Evolutionary conservation across 306 rosid genomes (phyloP).

Genomic region (Chamaecrista fasciculata): DNA sequence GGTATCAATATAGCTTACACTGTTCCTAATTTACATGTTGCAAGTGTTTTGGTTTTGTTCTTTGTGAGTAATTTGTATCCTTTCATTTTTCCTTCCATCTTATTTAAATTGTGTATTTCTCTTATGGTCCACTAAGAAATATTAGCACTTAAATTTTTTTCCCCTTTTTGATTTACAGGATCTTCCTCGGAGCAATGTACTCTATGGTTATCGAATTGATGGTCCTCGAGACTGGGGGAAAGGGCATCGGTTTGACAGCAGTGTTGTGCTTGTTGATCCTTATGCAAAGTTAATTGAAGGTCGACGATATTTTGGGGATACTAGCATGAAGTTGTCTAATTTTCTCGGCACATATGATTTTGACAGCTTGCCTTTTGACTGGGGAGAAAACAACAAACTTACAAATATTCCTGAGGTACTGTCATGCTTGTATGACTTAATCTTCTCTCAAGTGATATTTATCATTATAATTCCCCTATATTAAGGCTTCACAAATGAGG

Average conservation of each 20-base stretch:
- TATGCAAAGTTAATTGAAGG: constrained; percentile 92
- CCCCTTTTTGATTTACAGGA: constrained; percentile 47
- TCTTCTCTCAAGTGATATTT: constrained; percentile 14
- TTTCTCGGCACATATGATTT: constrained; percentile 89
- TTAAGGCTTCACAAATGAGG: constrained; percentile 23
- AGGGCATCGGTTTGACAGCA: constrained; percentile 90
- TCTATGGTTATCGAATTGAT: constrained; percentile 77
- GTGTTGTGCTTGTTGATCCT: constrained; percentile 81
- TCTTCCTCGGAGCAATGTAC: constrained; percentile 71
- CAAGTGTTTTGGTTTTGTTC: neutral
- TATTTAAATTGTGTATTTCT: constrained; percentile 21
- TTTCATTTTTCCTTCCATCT: constrained; percentile 6
- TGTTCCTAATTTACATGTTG: constrained; percentile 18
- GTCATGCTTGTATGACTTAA: constrained; percentile 23
- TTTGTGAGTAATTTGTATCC: neutral
- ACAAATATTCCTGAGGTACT: constrained; percentile 85
- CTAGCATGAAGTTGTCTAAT: constrained; percentile 48
- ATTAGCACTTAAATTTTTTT: constrained; percentile 7
- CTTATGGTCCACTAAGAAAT: neutral
- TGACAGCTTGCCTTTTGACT: constrained; percentile 74
- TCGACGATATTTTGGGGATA: constrained; percentile 78
- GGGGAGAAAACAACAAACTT: constrained; percentile 89
- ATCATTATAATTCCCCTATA: constrained; percentile 15
- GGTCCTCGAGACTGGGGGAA: constrained; percentile 77
- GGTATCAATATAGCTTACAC: constrained; percentile 2